phyloP scores from a whole-genome alignment of 768 basidiomycete genomes.

The Dioszegia aurantiaca region DNA sequence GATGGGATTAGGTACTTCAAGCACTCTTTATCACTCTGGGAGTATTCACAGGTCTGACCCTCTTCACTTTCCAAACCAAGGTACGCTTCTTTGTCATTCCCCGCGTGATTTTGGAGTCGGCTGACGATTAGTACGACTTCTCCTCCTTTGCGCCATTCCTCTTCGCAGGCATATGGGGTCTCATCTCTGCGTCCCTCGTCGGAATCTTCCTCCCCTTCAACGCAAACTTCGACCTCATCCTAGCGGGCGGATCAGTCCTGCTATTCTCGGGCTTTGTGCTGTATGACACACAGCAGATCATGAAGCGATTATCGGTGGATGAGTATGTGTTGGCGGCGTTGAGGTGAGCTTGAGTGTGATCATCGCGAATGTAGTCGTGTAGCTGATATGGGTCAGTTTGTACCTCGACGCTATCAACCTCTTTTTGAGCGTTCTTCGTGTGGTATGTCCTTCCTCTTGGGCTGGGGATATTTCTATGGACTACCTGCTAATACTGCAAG shows the following conservation, averaged over 20 bases:
- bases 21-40: slow-evolving; percentile 88
- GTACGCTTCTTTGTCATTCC: slow-evolving; percentile 53
- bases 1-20: slow-evolving; percentile 65
- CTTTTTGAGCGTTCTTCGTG: slow-evolving; percentile 51
- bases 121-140: slow-evolving; percentile 74
- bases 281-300: slow-evolving; percentile 73
- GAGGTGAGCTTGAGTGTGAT: slow-evolving; percentile 51
- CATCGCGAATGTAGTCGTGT: too few relatives aligned
- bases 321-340: slow-evolving; percentile 76
- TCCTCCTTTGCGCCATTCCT: slow-evolving; percentile 87
- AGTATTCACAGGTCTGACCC: slow-evolving; percentile 85
- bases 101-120: neutral
- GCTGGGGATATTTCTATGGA: neutral
- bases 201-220: slow-evolving; percentile 83
- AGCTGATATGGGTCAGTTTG: too few relatives aligned
- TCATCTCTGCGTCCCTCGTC: slow-evolving; percentile 76
- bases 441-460: slow-evolving; percentile 44
- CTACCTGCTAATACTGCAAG: slow-evolving; percentile 14
- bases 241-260: slow-evolving; percentile 71
- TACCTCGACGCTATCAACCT: slow-evolving; percentile 77
- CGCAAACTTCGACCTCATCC: slow-evolving; percentile 74
- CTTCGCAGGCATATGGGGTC: slow-evolving; percentile 75
- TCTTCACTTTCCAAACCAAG: slow-evolving; percentile 94
- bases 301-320: slow-evolving; percentile 81
- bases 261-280: slow-evolving; percentile 81